Evolutionary conservation across 805 yeast genomes (phyloP), one percentile per base, ranked within the genome.

Genomic region (Phaffomyces thermotolerans): DNA sequence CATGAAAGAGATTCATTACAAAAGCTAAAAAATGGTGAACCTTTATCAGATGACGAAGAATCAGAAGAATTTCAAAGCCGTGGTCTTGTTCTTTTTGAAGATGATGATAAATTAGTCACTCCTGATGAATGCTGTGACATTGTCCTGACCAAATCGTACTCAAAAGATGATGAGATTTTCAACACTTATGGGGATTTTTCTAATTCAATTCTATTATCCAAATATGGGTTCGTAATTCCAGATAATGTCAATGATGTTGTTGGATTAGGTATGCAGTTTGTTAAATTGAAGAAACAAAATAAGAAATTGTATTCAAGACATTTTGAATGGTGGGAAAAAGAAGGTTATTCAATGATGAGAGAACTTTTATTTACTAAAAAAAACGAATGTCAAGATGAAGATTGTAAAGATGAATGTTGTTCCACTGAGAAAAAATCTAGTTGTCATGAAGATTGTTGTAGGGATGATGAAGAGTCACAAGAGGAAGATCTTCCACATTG

Each of bases 101-200:
- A 53, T 27, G 54, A 57, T 24, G 61, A 54, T 1, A 73, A 71
- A 17, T 52, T 67, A 8, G 62, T 71, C 4, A 47, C 58, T 4
- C 66, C 75, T 2, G 73, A 71, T 41, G 75, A 76, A 45, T 81
- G 89, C 50, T 86, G 95, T 52, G 96, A 88, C 52, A 77, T 89
- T 13, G 69, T 76, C 0, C 54, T 81, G 3, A 66, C 69, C 17
- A 59, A 57, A 13, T 56, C 62, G 2, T 75, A 85, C 1, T 40
- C 53, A 1, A 57, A 63, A 30, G 76, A 78, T 8, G 59, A 67
- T 12, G 96, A 91, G 56, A 56, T 91, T 13, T 85, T 80, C 67
- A 89, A 87, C 63, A 79, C 93, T 0, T 90, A 89, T 54, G 97
- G 96, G 0, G 82, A 79, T 24, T 67, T 82, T 34, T 64, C 81